Percentiles rank a stretch among this genome's conserved stretches.
These are phyloP conservation scores for Prunus mume DNA, from an alignment of 306 rosid species.

Conservation along the genomic window DNA sequence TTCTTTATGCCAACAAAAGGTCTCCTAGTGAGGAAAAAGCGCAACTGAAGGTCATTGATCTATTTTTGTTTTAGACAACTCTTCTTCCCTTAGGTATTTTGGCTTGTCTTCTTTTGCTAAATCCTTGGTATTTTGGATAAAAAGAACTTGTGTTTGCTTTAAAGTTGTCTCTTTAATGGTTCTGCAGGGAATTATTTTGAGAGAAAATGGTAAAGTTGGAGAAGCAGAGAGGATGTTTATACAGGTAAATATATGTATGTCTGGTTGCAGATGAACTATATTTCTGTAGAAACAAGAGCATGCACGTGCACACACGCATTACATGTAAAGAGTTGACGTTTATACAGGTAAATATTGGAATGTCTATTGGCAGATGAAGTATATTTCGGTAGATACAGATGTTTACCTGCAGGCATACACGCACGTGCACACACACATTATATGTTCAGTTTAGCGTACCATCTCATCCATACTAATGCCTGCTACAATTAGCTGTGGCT, in stretches of 20 bases:
- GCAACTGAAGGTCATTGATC: neutral
- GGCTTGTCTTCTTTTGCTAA: neutral
- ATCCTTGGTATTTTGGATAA: neutral
- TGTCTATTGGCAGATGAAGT: neutral
- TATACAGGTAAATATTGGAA: neutral
- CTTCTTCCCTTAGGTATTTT: too few relatives aligned
- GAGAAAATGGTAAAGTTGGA: constrained; percentile 77
- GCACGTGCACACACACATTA: neutral
- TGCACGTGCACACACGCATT: neutral
- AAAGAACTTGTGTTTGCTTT: neutral
- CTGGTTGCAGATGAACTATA: constrained; percentile 2
- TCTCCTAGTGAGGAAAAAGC: neutral
- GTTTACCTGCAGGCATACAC: neutral
- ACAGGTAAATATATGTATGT: constrained; percentile 60
- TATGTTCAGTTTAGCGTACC: neutral
- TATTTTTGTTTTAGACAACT: neutral
- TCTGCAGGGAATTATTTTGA: constrained; percentile 80
- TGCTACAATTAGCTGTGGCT: neutral
- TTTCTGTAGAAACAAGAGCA: neutral
- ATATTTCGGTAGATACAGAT: neutral
- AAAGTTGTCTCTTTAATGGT: constrained; percentile 15
- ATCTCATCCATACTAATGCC: neutral
- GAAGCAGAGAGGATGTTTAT: constrained; percentile 97
- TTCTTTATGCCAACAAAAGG: neutral
- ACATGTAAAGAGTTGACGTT: neutral